A percentile compares a stretch with the other conserved stretches of the same genome.
These are phyloP conservation scores for Cenchrus fungigraminus DNA, from an alignment of 176 grass and related monocot species.

Conservation along the genomic window DNA sequence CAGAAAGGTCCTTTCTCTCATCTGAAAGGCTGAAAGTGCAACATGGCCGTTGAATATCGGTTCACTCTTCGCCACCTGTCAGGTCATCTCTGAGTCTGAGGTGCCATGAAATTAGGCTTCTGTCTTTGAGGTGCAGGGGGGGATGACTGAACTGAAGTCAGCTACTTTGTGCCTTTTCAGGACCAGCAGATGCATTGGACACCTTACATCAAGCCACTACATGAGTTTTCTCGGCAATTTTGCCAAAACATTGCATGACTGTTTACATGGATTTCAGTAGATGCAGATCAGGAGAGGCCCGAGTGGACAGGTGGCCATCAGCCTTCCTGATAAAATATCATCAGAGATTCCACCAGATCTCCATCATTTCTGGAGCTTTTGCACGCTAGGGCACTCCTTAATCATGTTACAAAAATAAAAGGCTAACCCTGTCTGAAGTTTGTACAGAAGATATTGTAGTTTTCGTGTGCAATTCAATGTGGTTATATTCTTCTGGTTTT, in stretches of 20 bases:
- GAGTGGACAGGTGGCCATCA: background rate
- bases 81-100: background rate
- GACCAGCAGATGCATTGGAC: background rate
- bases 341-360: constrained; percentile 32
- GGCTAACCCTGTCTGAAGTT: background rate
- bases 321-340: background rate
- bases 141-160: background rate
- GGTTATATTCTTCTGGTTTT: background rate
- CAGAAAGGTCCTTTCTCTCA: background rate
- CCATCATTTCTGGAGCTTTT: constrained; percentile 58
- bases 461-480: background rate
- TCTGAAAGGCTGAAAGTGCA: constrained; percentile 21
- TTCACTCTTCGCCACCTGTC: constrained; percentile 4
- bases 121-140: background rate
- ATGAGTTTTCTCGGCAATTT: too few relatives aligned
- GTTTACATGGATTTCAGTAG: constrained; percentile 9
- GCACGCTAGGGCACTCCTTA: background rate
- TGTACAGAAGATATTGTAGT: background rate
- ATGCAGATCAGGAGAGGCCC: background rate
- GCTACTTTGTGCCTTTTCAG: background rate
- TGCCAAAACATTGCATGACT: background rate
- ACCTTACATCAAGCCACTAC: too few relatives aligned
- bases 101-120: background rate
- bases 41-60: background rate
- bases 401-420: constrained; percentile 21